Evolutionary conservation across 2,329 filamentous ascomycete genomes (phyloP), one percentile per base, ranked within the genome.

Genomic region (Fusarium clavum): DNA sequence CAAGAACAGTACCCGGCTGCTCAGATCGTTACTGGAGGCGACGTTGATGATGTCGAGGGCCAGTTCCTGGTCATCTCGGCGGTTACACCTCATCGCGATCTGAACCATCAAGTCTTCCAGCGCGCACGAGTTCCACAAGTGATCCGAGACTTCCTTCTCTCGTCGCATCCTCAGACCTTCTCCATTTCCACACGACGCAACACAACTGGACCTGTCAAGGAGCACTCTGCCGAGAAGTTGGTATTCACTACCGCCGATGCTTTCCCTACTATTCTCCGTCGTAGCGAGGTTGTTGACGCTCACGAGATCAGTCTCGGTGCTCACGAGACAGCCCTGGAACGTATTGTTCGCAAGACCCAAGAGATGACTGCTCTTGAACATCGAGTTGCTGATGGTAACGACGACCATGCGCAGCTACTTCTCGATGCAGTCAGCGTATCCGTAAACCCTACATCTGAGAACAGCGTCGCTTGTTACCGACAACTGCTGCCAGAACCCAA

Each of bases 201-300:
- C 71, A 92, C 91, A 4, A 86, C 84, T 13, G 91, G 92, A 13
- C 87, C 89, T 2, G 89, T 92, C 5, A 84, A 88, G 24, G 91
- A 93, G 57, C 92, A 96, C 73, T 92, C 86, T 67, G 90, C 94
- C 0, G 92, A 97, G 77, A 98, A 98, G 83, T 86, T 90, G 0
- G 81, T 98, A 2, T 97, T 94, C 78, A 92, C 90, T 1, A 95
- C 94, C 1, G 91, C 90, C 0, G 94, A 98, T 74, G 81, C 91
- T 1, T 98, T 98, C 82, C 96, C 95, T 1, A 98, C 94, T 2
- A 97, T 98, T 51, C 83, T 98, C 27, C 89, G 94, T 32, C 89
- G 94, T 58, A 97, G 93, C 73, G 94, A 98, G 81, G 92, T 98
- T 64, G 82, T 97, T 16, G 84, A 88, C 9, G 85, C 87, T 2